Base-by-base conservation (phyloP, 805 yeast genomes). In the Kuraishia floccosa region DNA sequence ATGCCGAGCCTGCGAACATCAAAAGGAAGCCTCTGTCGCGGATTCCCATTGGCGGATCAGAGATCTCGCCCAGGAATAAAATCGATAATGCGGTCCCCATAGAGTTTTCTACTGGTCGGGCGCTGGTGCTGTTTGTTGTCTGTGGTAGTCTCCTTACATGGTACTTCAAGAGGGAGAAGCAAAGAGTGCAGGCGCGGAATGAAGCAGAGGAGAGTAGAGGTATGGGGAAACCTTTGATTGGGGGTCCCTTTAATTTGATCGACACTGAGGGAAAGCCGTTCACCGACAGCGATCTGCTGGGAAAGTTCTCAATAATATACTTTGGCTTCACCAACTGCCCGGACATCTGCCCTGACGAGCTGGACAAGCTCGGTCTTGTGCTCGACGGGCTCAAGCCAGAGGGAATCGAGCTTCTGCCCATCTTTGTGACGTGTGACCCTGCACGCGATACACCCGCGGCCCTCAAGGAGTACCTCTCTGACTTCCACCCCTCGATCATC, bases 241-340 rank as follows among this genome's bases (percentile, higher is more conserved):
- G 98, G 14, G 97, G 97, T 0, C 79, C 85, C 9, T 91, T 91
- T 54, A 59, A 66, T 34, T 59, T 91, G 38, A 56, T 68, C 6
- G 95, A 89, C 50, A 65, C 69, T 21, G 57, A 85, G 31, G 86
- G 87, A 24, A 56, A 78, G 17, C 54, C 51, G 13, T 91, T 91
- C 54, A 85, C 96, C 2, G 75, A 85, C 17, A 63, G 83, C 38
- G 67, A 89, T 43, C 59, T 91, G 47, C 56, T 69, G 38, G 91
- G 87, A 21, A 78, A 72, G 50, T 91, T 86, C 55, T 73, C 89
- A 8, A 60, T 91, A 28, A 54, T 89, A n/a, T 91, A 91, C 53
- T 91, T 91, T 57, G 98, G 98, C 0, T 91, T 91, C 61, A 82
- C 96, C 4, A 87, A 87, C 57, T 91, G 98, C 58, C 98, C 98